A percentile compares a stretch with the other conserved stretches of the same genome.
These are phyloP conservation scores for Phytophthora tubulina DNA, from an alignment of 352 stramenopile genomes.

Conservation along the genomic window DNA sequence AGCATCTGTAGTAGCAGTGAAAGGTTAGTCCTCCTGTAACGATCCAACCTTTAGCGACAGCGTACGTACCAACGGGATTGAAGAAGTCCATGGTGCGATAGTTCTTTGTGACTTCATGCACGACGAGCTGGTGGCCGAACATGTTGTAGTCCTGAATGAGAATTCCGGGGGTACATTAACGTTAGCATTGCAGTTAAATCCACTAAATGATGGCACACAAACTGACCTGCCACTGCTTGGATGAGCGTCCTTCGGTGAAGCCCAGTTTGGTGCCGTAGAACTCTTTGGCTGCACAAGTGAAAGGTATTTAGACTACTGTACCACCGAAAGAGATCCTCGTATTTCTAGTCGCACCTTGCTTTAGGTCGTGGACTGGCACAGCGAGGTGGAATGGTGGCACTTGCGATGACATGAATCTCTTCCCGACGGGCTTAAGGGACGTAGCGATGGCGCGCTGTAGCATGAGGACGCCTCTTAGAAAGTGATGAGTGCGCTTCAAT, in stretches of 20 bases:
- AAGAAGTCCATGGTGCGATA: conserved; percentile 95
- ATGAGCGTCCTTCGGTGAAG: conserved; percentile 93
- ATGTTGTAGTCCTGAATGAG: conserved; percentile 91
- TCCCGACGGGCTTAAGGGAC: conserved; percentile 23
- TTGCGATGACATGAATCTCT: conserved; percentile 44
- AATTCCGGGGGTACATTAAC: conserved; percentile 31
- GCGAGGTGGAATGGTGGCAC: conserved; percentile 91
- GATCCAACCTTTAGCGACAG: background rate
- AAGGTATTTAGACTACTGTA: background rate
- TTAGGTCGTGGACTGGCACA: conserved; percentile 96
- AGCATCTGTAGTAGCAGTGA: conserved; percentile 67
- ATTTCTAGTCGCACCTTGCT: conserved; percentile 54
- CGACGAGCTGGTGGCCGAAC: conserved; percentile 88
- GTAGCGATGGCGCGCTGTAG: conserved; percentile 33
- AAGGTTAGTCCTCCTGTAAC: background rate
- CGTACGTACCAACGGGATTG: conserved; percentile 93
- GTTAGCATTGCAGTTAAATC: background rate
- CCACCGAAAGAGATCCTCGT: conserved; percentile 1
- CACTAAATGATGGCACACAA: background rate
- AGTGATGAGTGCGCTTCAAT: conserved; percentile 20
- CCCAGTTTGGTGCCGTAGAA: conserved; percentile 95
- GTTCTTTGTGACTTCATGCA: conserved; percentile 92
- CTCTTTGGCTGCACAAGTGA: conserved; percentile 70
- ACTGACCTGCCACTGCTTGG: conserved; percentile 92
- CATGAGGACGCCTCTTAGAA: conserved; percentile 29